Percentiles rank a stretch among this genome's conserved stretches.
phyloP scores from a whole-genome alignment of 2,329 filamentous ascomycete species.

The Alternaria dauci region DNA sequence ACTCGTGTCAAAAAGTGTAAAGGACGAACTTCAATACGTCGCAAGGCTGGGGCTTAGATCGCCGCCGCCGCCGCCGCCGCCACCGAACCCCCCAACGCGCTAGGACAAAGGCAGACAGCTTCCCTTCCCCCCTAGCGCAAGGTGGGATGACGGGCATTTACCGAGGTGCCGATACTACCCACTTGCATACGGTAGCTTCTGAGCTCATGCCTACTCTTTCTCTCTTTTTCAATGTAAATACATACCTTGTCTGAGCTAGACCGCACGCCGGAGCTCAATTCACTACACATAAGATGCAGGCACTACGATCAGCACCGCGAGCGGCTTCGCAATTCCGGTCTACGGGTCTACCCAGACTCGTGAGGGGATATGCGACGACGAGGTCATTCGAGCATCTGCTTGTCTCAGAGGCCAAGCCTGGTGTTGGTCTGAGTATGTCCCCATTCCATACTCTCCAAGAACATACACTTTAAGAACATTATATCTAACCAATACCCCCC shows the following conservation, averaged over 20 bases:
- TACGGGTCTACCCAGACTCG: slow-evolving; percentile 64
- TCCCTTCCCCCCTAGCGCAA: neutral
- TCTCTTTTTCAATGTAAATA: neutral
- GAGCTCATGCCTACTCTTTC: neutral
- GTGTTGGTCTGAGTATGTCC: slow-evolving; percentile 82
- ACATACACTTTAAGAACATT: too few species aligned
- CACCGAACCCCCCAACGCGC: neutral
- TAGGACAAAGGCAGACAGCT: slow-evolving; percentile 2
- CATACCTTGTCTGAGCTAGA: neutral
- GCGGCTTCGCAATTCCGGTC: slow-evolving; percentile 66
- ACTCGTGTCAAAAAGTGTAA: slow-evolving; percentile 38
- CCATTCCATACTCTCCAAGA: neutral
- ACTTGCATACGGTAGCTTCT: slow-evolving; percentile 15
- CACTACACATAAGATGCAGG: slow-evolving; percentile 51
- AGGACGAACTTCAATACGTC: slow-evolving; percentile 4
- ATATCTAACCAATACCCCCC: slow-evolving; percentile 20
- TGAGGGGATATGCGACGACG: slow-evolving; percentile 60
- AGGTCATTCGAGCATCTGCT: slow-evolving; percentile 79
- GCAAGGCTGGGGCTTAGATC: slow-evolving; percentile 35
- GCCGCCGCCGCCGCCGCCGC: neutral
- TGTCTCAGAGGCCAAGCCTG: slow-evolving; percentile 82
- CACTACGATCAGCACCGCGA: slow-evolving; percentile 67
- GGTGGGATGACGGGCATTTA: slow-evolving; percentile 17
- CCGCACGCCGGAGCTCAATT: slow-evolving; percentile 11
- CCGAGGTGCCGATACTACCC: slow-evolving; percentile 44